Base-by-base conservation (phyloP, 257 asterid species). In the Ilex asprella region DNA sequence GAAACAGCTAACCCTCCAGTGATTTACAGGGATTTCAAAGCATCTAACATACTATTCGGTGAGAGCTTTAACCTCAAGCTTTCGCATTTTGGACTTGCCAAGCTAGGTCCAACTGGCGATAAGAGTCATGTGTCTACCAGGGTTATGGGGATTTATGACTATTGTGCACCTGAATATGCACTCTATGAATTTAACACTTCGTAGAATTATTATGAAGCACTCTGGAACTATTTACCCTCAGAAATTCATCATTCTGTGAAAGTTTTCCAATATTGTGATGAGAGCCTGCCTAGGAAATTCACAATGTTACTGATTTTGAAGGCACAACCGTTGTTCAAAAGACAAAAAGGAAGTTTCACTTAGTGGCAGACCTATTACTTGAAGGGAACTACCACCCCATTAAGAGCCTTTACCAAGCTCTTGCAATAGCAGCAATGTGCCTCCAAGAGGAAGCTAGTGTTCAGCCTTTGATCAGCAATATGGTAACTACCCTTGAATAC, bases 371-470 rank as follows among this genome's bases (percentile, higher is more conserved):
- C 67, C 84, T 87, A 7, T 47, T 58, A 65, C 66, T 85, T 2
- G 52, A 70, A 39, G 87, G 81, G 7, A 63, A 75, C 30, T 82
- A 72, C 27, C 1, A 21, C 65, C 87, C 82, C 0, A 81, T 67
- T 32, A 85, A 76, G 66, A 81, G 64, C 11, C 69, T 85, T 12
- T 63, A 63, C 58, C 89, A 85, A 68, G 87, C 93, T n/a, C 78
- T 85, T 1, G 89, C 89, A 5, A 70, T 82, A 7, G 89, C 85
- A 12, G 89, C 93, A 21, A 82, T 82, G 89, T 85, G 93, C 31
- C 81, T 82, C 1, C 88, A 83, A 50, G 84, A 83, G 64, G 93
- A 85, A 39, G 82, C 82, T 31, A 61, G 66, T n/a, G 62, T 62
- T 14, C 79, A 87, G n/a, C 93, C 93, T 16, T 59, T 58, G 29